Evolutionary conservation across 2,329 filamentous ascomycete species (phyloP), one percentile per base, ranked within the genome.

Genomic region (Aspergillus puulaauensis): DNA sequence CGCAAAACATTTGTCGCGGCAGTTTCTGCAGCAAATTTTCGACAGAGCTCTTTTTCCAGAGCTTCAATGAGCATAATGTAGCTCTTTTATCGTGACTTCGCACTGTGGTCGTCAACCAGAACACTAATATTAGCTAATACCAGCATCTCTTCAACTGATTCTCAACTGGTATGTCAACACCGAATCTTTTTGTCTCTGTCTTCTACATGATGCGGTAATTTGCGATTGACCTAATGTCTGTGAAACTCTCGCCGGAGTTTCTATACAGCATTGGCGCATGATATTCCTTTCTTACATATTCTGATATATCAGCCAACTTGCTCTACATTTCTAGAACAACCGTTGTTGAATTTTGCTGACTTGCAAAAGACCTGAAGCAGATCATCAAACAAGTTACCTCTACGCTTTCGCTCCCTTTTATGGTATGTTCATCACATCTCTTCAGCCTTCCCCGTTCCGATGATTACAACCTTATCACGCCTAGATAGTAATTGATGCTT

Each of bases 281-380:
- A 96, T 90, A 96, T 90, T 92, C 79, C 87, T 49, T 85, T 93
- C 92, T 96, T 96, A 96, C 92, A 96, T 96, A 96, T 96, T 91
- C 92, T 96, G 92, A 96, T 75, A 68, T 72, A 66, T 59, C 47
- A n/a, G 31, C 27, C 21, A 45, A 52, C 19, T 57, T 17, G 9
- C 8, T 43, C 17, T 44, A 9, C n/a, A 21, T 56, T 21, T 50
- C 12, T 48, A 6, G 24, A 9, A n/a, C 21, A 33, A 2, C 11
- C 53, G 8, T 43, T 48, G 14, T 54, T 39, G n/a, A 44, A 49
- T 24, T 51, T 17, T 50, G 63, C 70, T 74, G 50, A 72, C 65
- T 58, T 59, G 40, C 56, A 23, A 7, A 70, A 71, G 66, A 66
- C 53, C 54, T 52, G 33, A 39, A 60, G 54, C 47, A 53, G 60